Evolutionary conservation across 1,139 yeast genomes (phyloP), one percentile per base, ranked within the genome.

Genomic region (Debaryomyces robertsiae): DNA sequence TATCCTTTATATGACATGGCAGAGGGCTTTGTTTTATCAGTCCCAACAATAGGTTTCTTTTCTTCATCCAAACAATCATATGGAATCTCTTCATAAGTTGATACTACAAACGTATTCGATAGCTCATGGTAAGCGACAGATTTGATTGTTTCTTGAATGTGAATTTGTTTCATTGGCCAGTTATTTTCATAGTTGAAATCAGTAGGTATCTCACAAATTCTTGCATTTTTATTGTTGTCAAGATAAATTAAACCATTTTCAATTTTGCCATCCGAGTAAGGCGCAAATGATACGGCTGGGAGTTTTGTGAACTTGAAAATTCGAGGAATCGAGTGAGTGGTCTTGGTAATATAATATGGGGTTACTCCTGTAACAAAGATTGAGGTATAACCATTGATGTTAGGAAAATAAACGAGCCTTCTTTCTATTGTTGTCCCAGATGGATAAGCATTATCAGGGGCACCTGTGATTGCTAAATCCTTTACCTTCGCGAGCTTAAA

Each of bases 41-140:
- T 65, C 1, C 93, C 94, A 4, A 79, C 80, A 39, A 85, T 69
- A 0, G 75, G 77, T 17, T 75, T 72, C 1, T 80, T 88, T 48
- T 88, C 96, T 54, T 87, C 96, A 54, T 88, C 95, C 16, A 79
- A 59, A 28, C 91, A 82, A 28, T 75, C 69, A 52, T 81, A 90
- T 0, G 82, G 82, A 11, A 81, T 73, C 30, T 78, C 79, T 25
- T 67, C 70, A 38, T 81, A 68, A 0, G 90, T 81, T 0, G 95
- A 82, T 1, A 86, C 70, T 3, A 86, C 73, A 49, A 77, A 83
- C 9, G 88, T 75, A 46, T 81, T 75, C 1, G 91, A 75, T 9
- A 73, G 63, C 48, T 84, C 88, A 61, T 90, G 95, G 55, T 81
- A 93, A 1, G 88, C 70, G 2, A 93, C 65, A 17, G 81, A 76